Evolutionary conservation across 2,329 filamentous ascomycete genomes (phyloP), one percentile per base, ranked within the genome.

Genomic region (Fusarium ambrosium): DNA sequence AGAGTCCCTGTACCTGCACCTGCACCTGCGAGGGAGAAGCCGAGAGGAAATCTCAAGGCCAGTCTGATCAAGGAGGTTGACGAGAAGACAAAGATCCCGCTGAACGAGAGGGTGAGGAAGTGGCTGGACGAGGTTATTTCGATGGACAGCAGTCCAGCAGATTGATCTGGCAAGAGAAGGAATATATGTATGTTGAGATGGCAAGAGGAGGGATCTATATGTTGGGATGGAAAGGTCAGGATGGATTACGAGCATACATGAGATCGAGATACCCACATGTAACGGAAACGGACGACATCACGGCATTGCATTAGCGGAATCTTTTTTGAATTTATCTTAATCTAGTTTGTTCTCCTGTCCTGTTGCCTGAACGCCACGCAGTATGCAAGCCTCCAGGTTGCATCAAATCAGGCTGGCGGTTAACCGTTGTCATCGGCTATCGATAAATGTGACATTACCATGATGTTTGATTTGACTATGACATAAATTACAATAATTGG

Each of bases 41-140:
- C 53, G 13, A 51, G 29, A 2, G 73, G 64, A 32, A 72, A 56
- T 51, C 34, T 78, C 27, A 78, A 61, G 62, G 69, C 72, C 29
- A 67, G 68, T 16, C 60, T 68, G 24, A 59, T 78, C 60, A 74
- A 74, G 51, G 66, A 78, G 20, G 64, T 79, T n/a, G 76, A 73
- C 36, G 71, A 78, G 16, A 65, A 75, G 41, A 72, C 74, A 9
- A 73, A 76, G 63, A 37, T 76, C 5, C 71, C 71, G 20, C 64
- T 79, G 4, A 60, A 76, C 16, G 77, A 79, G 16, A 78, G 71
- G 22, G 77, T 79, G 16, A 29, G 56, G 18, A 71, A 62, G 48
- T 79, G 77, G 77, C 41, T 79, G 68, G 64, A 69, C n/a, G 76
- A 78, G 39, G 66, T 78, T 29, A 36, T 75, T 36, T 41, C 68